A percentile compares a stretch with the other conserved stretches of the same genome.
phyloP scores from a whole-genome alignment of 2,329 filamentous ascomycete species.

The Pyrenophora seminiperda region DNA sequence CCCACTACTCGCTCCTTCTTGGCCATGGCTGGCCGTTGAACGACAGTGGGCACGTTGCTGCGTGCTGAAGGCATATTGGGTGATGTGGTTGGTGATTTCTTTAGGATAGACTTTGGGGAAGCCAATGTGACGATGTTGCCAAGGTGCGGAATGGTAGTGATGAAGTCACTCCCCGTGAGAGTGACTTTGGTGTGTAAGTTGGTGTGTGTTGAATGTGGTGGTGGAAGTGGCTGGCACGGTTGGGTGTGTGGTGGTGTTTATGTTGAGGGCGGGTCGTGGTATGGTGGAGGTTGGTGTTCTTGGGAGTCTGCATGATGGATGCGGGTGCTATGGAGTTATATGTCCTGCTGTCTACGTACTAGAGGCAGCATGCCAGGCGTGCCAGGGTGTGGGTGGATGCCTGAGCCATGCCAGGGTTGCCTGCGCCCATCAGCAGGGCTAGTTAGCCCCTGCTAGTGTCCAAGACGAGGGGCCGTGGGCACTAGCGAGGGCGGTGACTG shows the following conservation, averaged over 20 bases:
- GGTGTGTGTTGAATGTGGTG: conserved; percentile 20
- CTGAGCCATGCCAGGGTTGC: conserved; percentile 27
- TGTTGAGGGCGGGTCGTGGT: conserved; percentile 7
- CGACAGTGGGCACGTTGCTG: conserved; percentile 44
- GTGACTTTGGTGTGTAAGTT: conserved; percentile 23
- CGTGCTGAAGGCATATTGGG: conserved; percentile 42
- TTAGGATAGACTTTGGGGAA: conserved; percentile 39
- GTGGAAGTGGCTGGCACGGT: conserved; percentile 11
- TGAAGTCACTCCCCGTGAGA: conserved; percentile 34
- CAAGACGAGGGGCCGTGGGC: conserved; percentile 13
- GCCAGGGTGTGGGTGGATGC: conserved; percentile 31
- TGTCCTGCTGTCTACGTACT: conserved; percentile 33
- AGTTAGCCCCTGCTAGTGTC: conserved; percentile 7
- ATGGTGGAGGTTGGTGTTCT: conserved; percentile 20
- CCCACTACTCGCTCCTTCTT: conserved; percentile 44
- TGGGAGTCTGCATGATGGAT: conserved; percentile 26
- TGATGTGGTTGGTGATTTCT: conserved; percentile 31
- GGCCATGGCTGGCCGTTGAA: conserved; percentile 36
- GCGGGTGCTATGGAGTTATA: conserved; percentile 36
- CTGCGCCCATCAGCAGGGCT: conserved; percentile 26
- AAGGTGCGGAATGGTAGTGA: conserved; percentile 32
- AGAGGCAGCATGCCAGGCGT: conserved; percentile 26
- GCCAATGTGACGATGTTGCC: conserved; percentile 39
- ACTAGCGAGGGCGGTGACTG: conserved; percentile 41
- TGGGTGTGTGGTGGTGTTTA: conserved; percentile 9